These are phyloP conservation scores for Rhizopus arrhizus DNA, from an alignment of 371 early-diverging fungal genomes.

Conservation along the genomic window DNA sequence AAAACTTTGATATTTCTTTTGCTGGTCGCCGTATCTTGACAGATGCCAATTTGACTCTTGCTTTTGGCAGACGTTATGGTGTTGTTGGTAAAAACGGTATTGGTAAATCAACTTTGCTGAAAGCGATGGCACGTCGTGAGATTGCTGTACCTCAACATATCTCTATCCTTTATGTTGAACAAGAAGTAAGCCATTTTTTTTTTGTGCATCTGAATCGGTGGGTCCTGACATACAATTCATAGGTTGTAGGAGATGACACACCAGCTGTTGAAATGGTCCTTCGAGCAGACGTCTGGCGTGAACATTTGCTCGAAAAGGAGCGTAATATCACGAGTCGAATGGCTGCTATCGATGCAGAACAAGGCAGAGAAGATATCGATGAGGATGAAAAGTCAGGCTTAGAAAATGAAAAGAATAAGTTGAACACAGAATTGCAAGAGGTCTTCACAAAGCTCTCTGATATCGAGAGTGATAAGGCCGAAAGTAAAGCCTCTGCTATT, in stretches of 20 bases:
- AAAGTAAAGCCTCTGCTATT: constrained; percentile 87
- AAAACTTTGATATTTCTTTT: constrained; percentile 95
- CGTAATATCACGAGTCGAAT: constrained; percentile 57
- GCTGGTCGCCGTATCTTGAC: constrained; percentile 93
- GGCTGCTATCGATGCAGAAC: constrained; percentile 37
- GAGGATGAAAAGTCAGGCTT: constrained; percentile 62
- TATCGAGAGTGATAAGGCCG: constrained; percentile 96
- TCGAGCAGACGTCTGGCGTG: constrained; percentile 94
- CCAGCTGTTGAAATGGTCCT: constrained; percentile 87
- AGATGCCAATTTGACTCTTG: constrained; percentile 80
- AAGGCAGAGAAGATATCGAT: constrained; percentile 33
- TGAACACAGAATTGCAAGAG: constrained; percentile 73
- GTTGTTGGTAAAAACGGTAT: constrained; percentile 99
- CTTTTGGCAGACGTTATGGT: constrained; percentile 92
- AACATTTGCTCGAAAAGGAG: constrained; percentile 87
- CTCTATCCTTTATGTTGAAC: constrained; percentile 95
- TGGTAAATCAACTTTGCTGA: constrained; percentile 95
- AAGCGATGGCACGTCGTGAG: constrained; percentile 90
- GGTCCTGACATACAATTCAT: constrained; percentile 2
- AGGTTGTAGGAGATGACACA: constrained; percentile 91
- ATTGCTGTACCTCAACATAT: constrained; percentile 85
- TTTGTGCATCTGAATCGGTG: not conserved
- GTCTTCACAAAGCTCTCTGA: constrained; percentile 85
- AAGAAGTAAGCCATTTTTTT: constrained; percentile 71
- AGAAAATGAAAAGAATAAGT: constrained; percentile 67